Evolutionary conservation across 2,329 filamentous ascomycete genomes (phyloP).

Genomic region (Escovopsis sp.): DNA sequence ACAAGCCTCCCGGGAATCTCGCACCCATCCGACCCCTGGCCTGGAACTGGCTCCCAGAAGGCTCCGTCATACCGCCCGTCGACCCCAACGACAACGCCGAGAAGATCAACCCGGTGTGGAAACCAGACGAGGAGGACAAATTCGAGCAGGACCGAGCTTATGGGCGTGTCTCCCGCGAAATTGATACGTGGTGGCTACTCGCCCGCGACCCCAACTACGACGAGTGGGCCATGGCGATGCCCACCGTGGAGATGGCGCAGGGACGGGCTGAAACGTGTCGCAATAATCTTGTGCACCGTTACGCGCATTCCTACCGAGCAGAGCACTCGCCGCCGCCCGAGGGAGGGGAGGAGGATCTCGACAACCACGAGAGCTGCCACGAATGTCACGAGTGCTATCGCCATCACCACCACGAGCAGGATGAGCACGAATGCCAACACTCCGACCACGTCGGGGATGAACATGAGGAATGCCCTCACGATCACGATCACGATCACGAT

Average conservation of each 20-base stretch:
- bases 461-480: background rate
- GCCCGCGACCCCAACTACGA: slow-evolving; percentile 46
- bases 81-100: slow-evolving; percentile 24
- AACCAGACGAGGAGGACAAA: slow-evolving; percentile 38
- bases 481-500: too few species aligned
- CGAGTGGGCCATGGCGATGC: slow-evolving; percentile 44
- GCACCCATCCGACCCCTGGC: slow-evolving; percentile 35
- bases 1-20: slow-evolving; percentile 34
- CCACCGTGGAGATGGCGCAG: slow-evolving; percentile 44
- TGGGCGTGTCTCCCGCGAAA: slow-evolving; percentile 47
- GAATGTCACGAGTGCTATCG: slow-evolving; percentile 18
- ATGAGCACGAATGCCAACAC: slow-evolving; percentile 33
- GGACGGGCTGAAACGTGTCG: slow-evolving; percentile 43
- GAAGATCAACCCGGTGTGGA: slow-evolving; percentile 34
- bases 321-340: slow-evolving; percentile 24
- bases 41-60: slow-evolving; percentile 40
- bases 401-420: slow-evolving; percentile 30
- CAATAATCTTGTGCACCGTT: slow-evolving; percentile 43
- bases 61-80: slow-evolving; percentile 14
- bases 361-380: slow-evolving; percentile 22
- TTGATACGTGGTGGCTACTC: slow-evolving; percentile 50
- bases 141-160: slow-evolving; percentile 45
- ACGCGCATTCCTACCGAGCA: slow-evolving; percentile 29
- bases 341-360: slow-evolving; percentile 24
- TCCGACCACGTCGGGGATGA: slow-evolving; percentile 13